phyloP scores from a whole-genome alignment of 2,329 filamentous ascomycete genomes.

The Aspergillus sp. region DNA sequence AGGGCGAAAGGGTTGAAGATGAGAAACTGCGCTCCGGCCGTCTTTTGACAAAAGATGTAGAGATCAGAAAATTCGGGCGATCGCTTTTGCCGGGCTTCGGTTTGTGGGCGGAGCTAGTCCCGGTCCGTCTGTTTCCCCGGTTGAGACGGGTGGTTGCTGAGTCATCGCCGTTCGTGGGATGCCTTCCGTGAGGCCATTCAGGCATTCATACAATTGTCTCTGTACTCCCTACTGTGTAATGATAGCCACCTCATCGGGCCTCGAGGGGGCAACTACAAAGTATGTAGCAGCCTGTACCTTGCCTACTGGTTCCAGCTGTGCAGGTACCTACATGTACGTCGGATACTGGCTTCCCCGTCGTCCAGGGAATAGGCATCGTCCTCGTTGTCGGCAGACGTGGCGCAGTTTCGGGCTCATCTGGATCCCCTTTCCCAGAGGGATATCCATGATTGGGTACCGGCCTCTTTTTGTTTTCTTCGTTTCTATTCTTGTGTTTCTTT shows the following conservation, averaged over 20 bases:
- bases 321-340: neutral
- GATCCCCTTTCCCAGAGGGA: neutral
- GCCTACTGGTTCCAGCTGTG: no score
- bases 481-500: neutral
- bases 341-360: neutral
- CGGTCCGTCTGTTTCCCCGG: neutral
- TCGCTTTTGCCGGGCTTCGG: neutral
- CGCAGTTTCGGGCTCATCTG: slow-evolving; percentile 4
- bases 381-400: slow-evolving; percentile 5
- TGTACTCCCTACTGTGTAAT: neutral
- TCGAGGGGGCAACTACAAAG: neutral
- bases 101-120: neutral
- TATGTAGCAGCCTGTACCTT: neutral
- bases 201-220: no score
- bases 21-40: slow-evolving; percentile 21
- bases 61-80: neutral
- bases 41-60: neutral
- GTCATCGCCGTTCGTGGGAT: neutral
- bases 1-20: neutral
- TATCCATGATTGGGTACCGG: slow-evolving; percentile 6
- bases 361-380: neutral
- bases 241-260: neutral
- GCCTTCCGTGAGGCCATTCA: neutral
- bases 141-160: neutral
- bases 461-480: neutral